Conservation (phyloP, 176 grass and related monocot genomes). For the Microstegium vimineum region DNA sequence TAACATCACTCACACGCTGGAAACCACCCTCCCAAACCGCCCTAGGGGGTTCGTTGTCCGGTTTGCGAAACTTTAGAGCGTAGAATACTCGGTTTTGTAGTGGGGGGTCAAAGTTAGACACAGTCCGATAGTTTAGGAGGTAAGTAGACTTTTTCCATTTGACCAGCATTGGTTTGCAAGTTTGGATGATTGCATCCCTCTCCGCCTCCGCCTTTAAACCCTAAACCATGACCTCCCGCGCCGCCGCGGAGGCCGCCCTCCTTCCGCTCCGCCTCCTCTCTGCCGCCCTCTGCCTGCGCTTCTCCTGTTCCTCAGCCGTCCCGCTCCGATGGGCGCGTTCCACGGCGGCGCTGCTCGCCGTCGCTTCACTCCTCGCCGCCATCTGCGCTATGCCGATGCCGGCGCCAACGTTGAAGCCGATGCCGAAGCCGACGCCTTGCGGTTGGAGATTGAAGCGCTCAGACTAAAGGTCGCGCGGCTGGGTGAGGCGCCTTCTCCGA, state of each 20-base stretch:
- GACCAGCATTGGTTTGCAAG: not conserved
- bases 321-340: not conserved
- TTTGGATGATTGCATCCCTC: not conserved
- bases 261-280: slow-evolving; percentile 48
- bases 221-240: slow-evolving; percentile 43
- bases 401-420: not conserved
- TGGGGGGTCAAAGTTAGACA: no score
- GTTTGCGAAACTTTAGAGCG: no score
- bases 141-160: no score
- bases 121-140: no score
- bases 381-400: slow-evolving; percentile 28
- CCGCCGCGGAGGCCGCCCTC: slow-evolving; percentile 22
- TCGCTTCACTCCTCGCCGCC: slow-evolving; percentile 38
- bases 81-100: no score
- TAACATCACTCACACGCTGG: no score
- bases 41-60: no score
- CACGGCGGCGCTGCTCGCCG: slow-evolving; percentile 26
- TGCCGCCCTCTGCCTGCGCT: not conserved
- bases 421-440: slow-evolving; percentile 9
- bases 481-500: slow-evolving; percentile 36
- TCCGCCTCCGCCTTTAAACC: slow-evolving; percentile 14
- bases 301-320: not conserved
- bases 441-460: slow-evolving; percentile 50
- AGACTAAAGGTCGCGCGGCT: slow-evolving; percentile 52
- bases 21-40: no score